phyloP scores from a whole-genome alignment of 768 basidiomycete genomes.

The Gyrodon lividus region DNA sequence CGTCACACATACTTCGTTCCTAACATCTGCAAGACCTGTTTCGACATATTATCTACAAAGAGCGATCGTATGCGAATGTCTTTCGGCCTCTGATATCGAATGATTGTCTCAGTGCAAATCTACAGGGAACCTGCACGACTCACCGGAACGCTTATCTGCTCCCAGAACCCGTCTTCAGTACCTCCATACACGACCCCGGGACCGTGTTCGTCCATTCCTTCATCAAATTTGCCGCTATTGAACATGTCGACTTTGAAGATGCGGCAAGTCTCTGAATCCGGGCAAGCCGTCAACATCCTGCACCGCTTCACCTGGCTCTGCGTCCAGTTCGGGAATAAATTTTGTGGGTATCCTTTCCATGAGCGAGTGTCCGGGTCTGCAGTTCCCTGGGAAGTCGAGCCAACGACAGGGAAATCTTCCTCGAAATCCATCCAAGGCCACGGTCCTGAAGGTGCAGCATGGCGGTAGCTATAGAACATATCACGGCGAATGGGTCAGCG shows the following conservation, averaged over 20 bases:
- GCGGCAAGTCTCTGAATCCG: slow-evolving; percentile 8
- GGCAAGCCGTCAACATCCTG: slow-evolving; percentile 26
- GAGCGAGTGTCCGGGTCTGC: neutral
- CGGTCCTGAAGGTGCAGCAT: slow-evolving; percentile 40
- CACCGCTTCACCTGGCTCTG: slow-evolving; percentile 29
- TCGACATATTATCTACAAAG: slow-evolving; percentile 51
- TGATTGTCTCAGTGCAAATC: neutral
- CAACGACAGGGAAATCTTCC: slow-evolving; percentile 17
- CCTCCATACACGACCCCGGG: neutral
- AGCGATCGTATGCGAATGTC: slow-evolving; percentile 45
- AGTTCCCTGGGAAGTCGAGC: neutral
- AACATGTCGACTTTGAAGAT: slow-evolving; percentile 28
- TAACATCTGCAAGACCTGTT: slow-evolving; percentile 53
- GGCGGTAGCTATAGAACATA: slow-evolving; percentile 29
- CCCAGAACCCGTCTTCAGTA: slow-evolving; percentile 36
- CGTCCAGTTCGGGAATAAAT: slow-evolving; percentile 33
- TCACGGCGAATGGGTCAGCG: neutral
- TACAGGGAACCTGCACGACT: slow-evolving; percentile 11
- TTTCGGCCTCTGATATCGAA: slow-evolving; percentile 25
- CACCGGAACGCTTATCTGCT: slow-evolving; percentile 32
- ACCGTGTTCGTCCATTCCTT: accelerated
- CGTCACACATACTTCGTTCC: slow-evolving; percentile 45
- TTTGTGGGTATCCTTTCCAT: slow-evolving; percentile 33
- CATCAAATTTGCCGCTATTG: slow-evolving; percentile 9
- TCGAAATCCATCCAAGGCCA: slow-evolving; percentile 45